Conservation (phyloP, 2,329 filamentous ascomycete genomes). For the Trichoderma atrobrunneum region DNA sequence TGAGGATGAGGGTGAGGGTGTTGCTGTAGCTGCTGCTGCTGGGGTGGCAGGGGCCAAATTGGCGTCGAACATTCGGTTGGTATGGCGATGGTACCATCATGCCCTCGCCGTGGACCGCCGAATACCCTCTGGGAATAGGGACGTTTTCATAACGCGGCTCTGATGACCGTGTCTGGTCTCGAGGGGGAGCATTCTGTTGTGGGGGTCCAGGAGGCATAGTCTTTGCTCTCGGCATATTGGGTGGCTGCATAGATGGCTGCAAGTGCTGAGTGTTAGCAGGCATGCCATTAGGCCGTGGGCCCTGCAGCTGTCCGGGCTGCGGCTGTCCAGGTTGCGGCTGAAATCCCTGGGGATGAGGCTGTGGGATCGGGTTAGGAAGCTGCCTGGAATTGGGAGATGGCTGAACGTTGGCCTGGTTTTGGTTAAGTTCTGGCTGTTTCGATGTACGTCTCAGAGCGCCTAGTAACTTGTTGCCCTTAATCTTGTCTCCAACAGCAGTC, state of each 20-base stretch:
- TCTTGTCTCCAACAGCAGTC: slow-evolving; percentile 15
- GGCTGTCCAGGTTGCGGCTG: slow-evolving; percentile 24
- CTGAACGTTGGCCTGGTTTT: neutral
- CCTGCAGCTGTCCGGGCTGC: slow-evolving; percentile 24
- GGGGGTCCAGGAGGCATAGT: neutral
- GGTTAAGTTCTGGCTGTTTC: slow-evolving; percentile 20
- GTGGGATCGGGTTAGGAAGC: neutral
- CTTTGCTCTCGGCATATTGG: neutral
- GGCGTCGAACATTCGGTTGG: slow-evolving; percentile 21
- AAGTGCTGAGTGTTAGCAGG: slow-evolving; percentile 3
- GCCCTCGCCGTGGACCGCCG: slow-evolving; percentile 38
- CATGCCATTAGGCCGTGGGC: neutral
- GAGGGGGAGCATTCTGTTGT: neutral
- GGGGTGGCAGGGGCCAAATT: slow-evolving; percentile 6
- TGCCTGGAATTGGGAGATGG: neutral
- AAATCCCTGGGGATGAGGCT: slow-evolving; percentile 13
- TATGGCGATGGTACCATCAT: slow-evolving; percentile 31
- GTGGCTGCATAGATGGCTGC: neutral
- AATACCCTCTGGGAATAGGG: slow-evolving; percentile 39
- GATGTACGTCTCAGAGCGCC: slow-evolving; percentile 34
- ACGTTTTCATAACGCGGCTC: slow-evolving; percentile 39
- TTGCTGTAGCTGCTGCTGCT: neutral
- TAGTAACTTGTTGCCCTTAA: slow-evolving; percentile 28
- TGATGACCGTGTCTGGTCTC: neutral
- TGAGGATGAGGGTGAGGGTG: neutral